A percentile compares a stretch with the other conserved stretches of the same genome.
Evolutionary conservation across 352 stramenopile species (phyloP).

Genomic region (Albugo laibachii): DNA sequence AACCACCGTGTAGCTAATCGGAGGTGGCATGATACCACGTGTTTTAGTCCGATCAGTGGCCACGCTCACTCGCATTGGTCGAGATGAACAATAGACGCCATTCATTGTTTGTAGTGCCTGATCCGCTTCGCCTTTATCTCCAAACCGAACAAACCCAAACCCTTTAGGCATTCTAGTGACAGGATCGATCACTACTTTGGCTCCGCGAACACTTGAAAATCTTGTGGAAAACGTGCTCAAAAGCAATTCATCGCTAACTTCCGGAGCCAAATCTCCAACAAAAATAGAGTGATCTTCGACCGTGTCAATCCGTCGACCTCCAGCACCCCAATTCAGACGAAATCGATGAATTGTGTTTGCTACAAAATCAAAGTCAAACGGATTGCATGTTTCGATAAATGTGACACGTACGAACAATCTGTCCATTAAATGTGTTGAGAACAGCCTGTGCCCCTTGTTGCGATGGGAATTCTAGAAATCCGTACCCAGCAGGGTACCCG

Average conservation of each 20-base stretch:
- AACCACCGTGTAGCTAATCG: slow-evolving; percentile 7
- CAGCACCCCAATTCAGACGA: slow-evolving; percentile 83
- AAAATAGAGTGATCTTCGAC: slow-evolving; percentile 81
- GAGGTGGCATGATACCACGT: slow-evolving; percentile 8
- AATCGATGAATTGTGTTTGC: slow-evolving; percentile 78
- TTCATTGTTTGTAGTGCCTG: slow-evolving; percentile 80
- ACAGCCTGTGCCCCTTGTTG: slow-evolving; percentile 65
- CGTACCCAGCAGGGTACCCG: slow-evolving; percentile 75
- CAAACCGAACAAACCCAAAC: slow-evolving; percentile 85
- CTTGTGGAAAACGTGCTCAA: slow-evolving; percentile 56
- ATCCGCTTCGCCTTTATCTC: slow-evolving; percentile 71
- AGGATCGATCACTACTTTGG: slow-evolving; percentile 82
- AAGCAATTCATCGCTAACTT: slow-evolving; percentile 80
- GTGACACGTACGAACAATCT: slow-evolving; percentile 55
- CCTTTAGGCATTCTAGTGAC: slow-evolving; percentile 80
- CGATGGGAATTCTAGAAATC: slow-evolving; percentile 81
- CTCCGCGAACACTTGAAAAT: slow-evolving; percentile 64
- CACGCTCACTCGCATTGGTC: slow-evolving; percentile 78
- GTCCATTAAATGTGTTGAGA: slow-evolving; percentile 71
- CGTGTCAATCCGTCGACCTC: slow-evolving; percentile 68
- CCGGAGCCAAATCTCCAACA: slow-evolving; percentile 77
- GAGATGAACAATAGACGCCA: slow-evolving; percentile 70
- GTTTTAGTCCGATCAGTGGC: slow-evolving; percentile 67
- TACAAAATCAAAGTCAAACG: slow-evolving; percentile 7
- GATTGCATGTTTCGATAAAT: not conserved